Base-by-base conservation (phyloP, 352 stramenopile species). In the Pythium graminicola region DNA sequence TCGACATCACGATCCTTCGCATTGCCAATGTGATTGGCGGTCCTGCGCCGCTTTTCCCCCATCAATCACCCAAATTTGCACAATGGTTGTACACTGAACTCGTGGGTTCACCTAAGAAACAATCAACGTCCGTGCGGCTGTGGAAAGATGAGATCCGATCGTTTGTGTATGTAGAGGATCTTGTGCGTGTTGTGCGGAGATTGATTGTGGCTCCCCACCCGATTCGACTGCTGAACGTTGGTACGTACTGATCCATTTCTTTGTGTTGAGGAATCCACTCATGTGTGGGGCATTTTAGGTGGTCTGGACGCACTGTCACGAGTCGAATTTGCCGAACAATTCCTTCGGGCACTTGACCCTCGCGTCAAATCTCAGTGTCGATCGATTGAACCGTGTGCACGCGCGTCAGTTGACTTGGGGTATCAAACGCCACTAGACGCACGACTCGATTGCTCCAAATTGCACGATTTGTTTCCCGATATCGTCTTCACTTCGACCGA, bases 61-160 rank as follows among this genome's bases (percentile, higher is more conserved):
- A 69, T 24, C 64, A 59, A 10, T 46, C 68, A 8, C 64, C 70
- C 2, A 87, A 87, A 54, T 85, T 87, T 47, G 76, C 83, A 57
- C 41, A 82, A 36, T 87, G 76, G 76, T 59, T 87, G n/a, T 59
- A 76, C 19, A 33, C 44, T 2, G 58, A 85, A 43, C 65, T 87
- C 33, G 69, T 80, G 13, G 2, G 8, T 0, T 26, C 48, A 0
- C 28, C 26, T 6, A 28, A 42, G 5, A 58, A 33, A 13, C 45
- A 23, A 6, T 13, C 14, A 7, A 40, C 33, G 9, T 62, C 69
- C 0, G 54, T 87, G 13, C 58, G 61, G 8, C 55, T 87, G 17
- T 87, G 76, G 76, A 69, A 53, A 41, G 76, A 87, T 52, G 76
- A 87, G 57, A 60, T 81, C 52, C 72, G 76, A 14, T 87, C 76